Percentiles rank a stretch among this genome's conserved stretches.
phyloP scores from a whole-genome alignment of 2,329 filamentous ascomycete genomes.

The Diaporthe sp. region DNA sequence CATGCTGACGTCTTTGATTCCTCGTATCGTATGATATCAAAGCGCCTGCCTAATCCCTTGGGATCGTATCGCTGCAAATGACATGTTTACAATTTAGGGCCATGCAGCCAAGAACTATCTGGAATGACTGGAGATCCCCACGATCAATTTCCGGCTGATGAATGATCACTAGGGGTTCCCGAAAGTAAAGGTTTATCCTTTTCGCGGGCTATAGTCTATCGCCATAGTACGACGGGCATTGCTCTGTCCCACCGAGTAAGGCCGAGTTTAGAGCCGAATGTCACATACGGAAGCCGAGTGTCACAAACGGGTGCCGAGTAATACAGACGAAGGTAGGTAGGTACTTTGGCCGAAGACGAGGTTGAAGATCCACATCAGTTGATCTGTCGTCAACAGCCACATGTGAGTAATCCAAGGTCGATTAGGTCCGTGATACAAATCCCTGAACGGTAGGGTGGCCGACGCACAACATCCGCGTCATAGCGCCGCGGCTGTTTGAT shows the following conservation, averaged over 20 bases:
- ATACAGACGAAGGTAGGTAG: neutral
- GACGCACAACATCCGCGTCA: conserved; percentile 10
- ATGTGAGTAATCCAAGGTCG: neutral
- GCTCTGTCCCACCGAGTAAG: neutral
- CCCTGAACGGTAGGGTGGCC: neutral
- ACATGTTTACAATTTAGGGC: no score
- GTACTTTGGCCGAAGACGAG: neutral
- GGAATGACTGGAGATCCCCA: neutral
- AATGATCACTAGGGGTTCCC: neutral
- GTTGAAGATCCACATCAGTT: neutral
- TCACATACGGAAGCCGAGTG: neutral
- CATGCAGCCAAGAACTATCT: neutral
- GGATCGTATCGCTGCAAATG: neutral
- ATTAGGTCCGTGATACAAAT: neutral
- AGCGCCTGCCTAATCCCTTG: no score
- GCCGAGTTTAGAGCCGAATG: neutral
- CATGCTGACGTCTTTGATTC: neutral
- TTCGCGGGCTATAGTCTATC: neutral
- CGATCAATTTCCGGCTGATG: neutral
- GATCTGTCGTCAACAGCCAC: neutral
- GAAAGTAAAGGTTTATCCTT: neutral
- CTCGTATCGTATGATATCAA: neutral
- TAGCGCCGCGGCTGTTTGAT: neutral
- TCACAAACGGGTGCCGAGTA: neutral
- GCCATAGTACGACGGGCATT: neutral